Base-by-base conservation (phyloP, 257 asterid genomes). In the Parsonsia alboflavescens region DNA sequence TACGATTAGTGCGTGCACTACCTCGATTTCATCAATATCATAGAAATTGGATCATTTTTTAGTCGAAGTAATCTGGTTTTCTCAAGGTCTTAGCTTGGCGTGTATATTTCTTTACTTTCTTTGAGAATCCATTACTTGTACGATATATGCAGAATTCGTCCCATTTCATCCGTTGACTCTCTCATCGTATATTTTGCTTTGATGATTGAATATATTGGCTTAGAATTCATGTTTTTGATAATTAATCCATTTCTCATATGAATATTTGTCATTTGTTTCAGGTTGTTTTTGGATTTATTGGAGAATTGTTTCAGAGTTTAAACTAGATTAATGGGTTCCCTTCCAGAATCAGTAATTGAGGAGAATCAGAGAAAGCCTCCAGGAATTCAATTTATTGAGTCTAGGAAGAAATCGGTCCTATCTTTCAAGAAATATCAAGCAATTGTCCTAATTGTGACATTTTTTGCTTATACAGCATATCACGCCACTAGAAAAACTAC, bases 401-500 rank as follows among this genome's bases (percentile, higher is more conserved):
- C 71, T 77, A 11, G 82, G 50, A 95, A 88, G 84, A 82, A 54
- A 67, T 84, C 97, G 0, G 7, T 87, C 19, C 68, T 95, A 68
- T 91, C 98, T 11, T 95, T 86, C 93, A 86, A 89, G 76, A 83
- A 91, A 17, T 81, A 95, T 80, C 99, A 89, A 85, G 92, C 83
- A 64, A 77, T 91, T 70, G 99, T 91, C 85, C 84, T 95, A 4
- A 76, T 85, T 17, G 84, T 95, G 0, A 95, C 99, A 21, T 95
- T 95, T 83, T 85, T 91, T 5, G 96, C 98, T 16, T 95, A 95
- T 79, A 68, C 91, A 21, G 67, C 88, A 53, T 95, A 90, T 76
- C 99, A 95, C 33, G 98, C 98, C 17, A 87, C 98, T 6, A 79
- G 99, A 71, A 95, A 95, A 86, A 95, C 99, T 17, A 89, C 96